A percentile compares a stretch with the other conserved stretches of the same genome.
Conservation (phyloP, 805 yeast species). For the Naumovozyma castellii region DNA sequence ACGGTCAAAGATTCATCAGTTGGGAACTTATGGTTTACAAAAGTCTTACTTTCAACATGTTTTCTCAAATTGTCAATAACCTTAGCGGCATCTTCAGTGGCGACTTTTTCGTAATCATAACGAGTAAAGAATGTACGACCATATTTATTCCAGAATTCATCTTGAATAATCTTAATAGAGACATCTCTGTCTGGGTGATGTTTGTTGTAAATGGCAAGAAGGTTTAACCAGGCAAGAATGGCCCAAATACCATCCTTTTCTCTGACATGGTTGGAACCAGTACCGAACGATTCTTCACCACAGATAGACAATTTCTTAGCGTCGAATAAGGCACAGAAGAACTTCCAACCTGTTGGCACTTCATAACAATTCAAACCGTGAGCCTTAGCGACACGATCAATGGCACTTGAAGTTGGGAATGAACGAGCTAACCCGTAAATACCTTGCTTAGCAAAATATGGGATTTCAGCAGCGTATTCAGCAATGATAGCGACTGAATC, state of each 20-base stretch:
- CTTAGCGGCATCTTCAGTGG: slow-evolving; percentile 61
- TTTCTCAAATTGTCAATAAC: slow-evolving; percentile 47
- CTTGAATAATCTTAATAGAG: slow-evolving; percentile 72
- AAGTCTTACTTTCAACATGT: slow-evolving; percentile 31
- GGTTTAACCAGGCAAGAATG: slow-evolving; percentile 91
- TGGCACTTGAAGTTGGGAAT: slow-evolving; percentile 94
- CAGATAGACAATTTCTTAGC: slow-evolving; percentile 89
- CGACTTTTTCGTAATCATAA: slow-evolving; percentile 84
- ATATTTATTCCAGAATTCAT: slow-evolving; percentile 79
- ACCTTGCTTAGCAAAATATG: slow-evolving; percentile 80
- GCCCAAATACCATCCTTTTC: slow-evolving; percentile 99
- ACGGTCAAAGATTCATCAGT: slow-evolving; percentile 42
- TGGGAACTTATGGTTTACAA: slow-evolving; percentile 45
- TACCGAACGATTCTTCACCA: slow-evolving; percentile 97
- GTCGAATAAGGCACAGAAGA: slow-evolving; percentile 92
- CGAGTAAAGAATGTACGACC: slow-evolving; percentile 97
- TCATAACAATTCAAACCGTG: slow-evolving; percentile 74
- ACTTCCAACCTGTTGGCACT: slow-evolving; percentile 99
- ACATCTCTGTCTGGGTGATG: slow-evolving; percentile 48
- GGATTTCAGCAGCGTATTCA: slow-evolving; percentile 80
- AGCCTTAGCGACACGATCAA: slow-evolving; percentile 79
- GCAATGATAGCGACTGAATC: slow-evolving; percentile 97
- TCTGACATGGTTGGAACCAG: slow-evolving; percentile 94
- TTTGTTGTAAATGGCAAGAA: slow-evolving; percentile 74
- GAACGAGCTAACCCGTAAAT: slow-evolving; percentile 91